Evolutionary conservation across 2,329 filamentous ascomycete species (phyloP).

Genomic region (Aspergillus niger): DNA sequence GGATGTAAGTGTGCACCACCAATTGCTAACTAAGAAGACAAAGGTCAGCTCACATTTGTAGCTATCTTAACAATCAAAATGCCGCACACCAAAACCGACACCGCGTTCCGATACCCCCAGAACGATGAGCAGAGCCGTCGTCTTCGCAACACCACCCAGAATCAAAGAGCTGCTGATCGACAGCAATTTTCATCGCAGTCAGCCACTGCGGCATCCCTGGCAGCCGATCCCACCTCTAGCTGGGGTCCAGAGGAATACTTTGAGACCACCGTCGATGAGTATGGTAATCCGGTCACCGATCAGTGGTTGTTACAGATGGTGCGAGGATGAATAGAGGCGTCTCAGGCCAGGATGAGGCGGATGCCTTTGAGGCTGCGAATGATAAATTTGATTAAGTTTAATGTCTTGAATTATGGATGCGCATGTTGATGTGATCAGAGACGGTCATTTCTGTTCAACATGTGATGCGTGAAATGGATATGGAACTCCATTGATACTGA

Average conservation of each 20-base stretch:
- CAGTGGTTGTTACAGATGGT: background rate
- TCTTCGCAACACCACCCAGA: background rate
- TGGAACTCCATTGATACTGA: too few relatives aligned
- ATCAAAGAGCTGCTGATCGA: background rate
- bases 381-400: background rate
- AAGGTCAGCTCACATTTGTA: too few relatives aligned
- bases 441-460: background rate
- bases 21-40: background rate
- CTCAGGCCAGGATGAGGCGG: background rate
- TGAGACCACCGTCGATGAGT: background rate
- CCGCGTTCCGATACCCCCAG: background rate
- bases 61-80: background rate
- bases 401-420: background rate
- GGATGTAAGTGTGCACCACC: background rate
- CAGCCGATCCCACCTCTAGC: background rate
- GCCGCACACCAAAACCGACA: background rate
- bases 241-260: background rate
- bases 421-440: background rate
- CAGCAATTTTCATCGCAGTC: background rate
- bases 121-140: background rate
- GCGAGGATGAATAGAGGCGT: background rate
- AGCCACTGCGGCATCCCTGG: background rate
- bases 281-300: background rate
- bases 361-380: constrained; percentile 2
- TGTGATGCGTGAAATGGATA: too few relatives aligned